These are phyloP conservation scores for Nicotiana paniculata DNA, from an alignment of 257 asterid genomes.

Conservation along the genomic window DNA sequence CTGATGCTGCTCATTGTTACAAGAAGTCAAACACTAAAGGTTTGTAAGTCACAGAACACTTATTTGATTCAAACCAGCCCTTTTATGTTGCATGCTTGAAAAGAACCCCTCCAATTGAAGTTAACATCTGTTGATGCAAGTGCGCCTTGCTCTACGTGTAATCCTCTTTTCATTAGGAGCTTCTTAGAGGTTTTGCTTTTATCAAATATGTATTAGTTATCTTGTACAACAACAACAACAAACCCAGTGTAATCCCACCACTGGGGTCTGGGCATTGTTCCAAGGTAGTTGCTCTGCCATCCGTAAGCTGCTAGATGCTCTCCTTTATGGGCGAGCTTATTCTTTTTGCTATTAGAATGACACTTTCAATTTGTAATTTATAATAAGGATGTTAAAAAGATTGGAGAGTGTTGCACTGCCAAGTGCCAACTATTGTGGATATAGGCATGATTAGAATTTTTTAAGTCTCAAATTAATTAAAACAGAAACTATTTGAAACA, in stretches of 20 bases:
- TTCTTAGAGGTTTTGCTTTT: neutral
- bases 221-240: neutral
- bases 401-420: neutral
- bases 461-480: neutral
- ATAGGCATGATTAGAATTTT: neutral
- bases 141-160: neutral
- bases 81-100: neutral
- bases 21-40: conserved; percentile 70
- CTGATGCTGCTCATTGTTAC: conserved; percentile 91
- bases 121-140: neutral
- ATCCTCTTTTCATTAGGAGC: neutral
- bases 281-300: neutral
- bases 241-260: too few relatives aligned
- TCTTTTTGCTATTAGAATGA: neutral
- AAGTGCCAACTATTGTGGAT: neutral
- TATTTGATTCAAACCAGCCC: neutral
- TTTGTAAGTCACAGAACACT: conserved; percentile 5
- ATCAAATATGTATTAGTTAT: neutral
- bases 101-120: neutral
- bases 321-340: neutral
- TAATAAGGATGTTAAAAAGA: neutral
- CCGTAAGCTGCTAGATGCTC: neutral
- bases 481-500: neutral
- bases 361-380: neutral
- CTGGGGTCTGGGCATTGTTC: too few relatives aligned